Conservation (phyloP, 1,284 basidiomycete species). For the Ceratobasidium sp. region DNA sequence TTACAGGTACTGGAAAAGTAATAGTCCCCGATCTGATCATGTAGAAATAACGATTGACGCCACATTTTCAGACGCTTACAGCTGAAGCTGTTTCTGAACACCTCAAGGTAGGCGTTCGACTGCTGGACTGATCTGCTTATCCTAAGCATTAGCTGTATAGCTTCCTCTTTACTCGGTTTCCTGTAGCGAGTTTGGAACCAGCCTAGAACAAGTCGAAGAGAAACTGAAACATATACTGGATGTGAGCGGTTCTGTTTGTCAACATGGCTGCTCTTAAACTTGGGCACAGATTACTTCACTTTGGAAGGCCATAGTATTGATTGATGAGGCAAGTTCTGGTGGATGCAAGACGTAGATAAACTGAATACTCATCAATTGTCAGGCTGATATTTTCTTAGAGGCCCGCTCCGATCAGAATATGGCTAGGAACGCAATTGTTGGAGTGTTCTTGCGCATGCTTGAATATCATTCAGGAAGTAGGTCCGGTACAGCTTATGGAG, state of each 20-base stretch:
- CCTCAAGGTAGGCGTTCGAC: not conserved
- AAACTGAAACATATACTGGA: not conserved
- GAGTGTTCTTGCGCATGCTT: conserved; percentile 9
- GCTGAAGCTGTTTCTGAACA: conserved; percentile 18
- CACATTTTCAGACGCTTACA: conserved; percentile 11
- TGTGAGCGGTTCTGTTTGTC: no score
- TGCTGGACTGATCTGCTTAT: not conserved
- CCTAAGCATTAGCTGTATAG: not conserved
- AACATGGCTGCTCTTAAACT: no score
- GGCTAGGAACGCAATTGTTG: not conserved
- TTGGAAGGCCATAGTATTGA: conserved; percentile 13
- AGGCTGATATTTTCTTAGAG: conserved; percentile 25
- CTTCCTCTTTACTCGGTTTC: conserved; percentile 11
- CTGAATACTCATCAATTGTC: not conserved
- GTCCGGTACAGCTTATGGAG: not conserved
- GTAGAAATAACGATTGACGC: not conserved
- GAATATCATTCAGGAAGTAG: conserved; percentile 16
- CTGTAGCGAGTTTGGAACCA: conserved; percentile 1
- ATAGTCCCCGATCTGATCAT: not conserved
- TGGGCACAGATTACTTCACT: not conserved
- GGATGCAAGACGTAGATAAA: no score
- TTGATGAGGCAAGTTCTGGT: conserved; percentile 21
- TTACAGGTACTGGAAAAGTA: conserved; percentile 26
- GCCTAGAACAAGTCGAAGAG: not conserved
- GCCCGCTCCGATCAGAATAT: not conserved